Conservation (phyloP, 306 rosid genomes). For the Delonix regia region DNA sequence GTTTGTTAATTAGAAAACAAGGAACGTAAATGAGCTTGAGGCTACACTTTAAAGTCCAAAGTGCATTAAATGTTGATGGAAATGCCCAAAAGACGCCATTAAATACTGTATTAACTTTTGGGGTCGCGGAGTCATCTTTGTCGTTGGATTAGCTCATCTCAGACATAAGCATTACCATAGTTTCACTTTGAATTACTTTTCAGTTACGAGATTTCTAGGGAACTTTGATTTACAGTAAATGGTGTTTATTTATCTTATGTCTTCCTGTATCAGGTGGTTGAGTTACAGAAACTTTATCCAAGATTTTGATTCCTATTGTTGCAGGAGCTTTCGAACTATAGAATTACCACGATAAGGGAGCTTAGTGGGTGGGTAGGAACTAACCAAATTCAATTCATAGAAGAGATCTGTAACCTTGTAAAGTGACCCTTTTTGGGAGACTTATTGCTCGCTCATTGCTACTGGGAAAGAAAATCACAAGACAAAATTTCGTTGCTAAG, state of each 20-base stretch:
- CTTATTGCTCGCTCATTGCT: background rate
- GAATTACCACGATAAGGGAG: background rate
- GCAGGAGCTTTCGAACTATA: background rate
- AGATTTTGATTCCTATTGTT: background rate
- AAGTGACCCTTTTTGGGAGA: background rate
- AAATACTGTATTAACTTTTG: background rate
- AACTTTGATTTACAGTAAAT: background rate
- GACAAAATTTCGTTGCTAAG: background rate
- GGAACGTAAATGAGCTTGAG: conserved; percentile 33
- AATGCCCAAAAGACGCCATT: conserved; percentile 2
- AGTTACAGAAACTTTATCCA: background rate
- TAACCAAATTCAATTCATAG: background rate
- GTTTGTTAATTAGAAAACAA: conserved; percentile 27
- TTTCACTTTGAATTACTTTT: background rate
- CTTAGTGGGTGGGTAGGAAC: background rate
- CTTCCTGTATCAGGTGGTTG: background rate
- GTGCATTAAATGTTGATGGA: conserved; percentile 34
- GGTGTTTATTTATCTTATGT: background rate
- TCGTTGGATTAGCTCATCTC: background rate
- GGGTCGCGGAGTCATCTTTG: background rate
- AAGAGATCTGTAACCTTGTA: conserved; percentile 2
- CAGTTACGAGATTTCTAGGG: background rate
- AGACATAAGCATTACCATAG: background rate
- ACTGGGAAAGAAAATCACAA: background rate
- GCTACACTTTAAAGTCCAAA: conserved; percentile 17